phyloP scores from a whole-genome alignment of 2,329 filamentous ascomycete species.

The Immersiporthe knoxdaviesiana region DNA sequence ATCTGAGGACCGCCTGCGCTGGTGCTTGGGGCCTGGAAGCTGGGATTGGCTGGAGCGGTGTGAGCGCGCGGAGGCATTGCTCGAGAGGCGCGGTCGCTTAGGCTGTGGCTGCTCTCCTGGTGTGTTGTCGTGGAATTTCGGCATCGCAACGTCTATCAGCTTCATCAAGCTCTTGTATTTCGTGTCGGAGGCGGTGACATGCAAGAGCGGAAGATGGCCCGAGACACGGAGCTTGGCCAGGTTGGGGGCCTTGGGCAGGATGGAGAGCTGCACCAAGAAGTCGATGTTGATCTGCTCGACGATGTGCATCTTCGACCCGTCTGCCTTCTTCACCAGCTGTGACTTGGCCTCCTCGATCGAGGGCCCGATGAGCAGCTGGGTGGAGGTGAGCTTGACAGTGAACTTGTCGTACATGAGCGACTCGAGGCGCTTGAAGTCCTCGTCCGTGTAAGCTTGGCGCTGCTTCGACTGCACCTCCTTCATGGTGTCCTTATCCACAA shows the following conservation, averaged over 20 bases:
- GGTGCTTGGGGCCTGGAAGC: conserved; percentile 38
- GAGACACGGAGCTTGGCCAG: conserved; percentile 90
- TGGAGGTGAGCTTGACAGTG: conserved; percentile 87
- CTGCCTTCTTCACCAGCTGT: conserved; percentile 71
- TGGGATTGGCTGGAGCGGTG: conserved; percentile 21
- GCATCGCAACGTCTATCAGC: conserved; percentile 92
- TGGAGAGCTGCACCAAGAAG: conserved; percentile 94
- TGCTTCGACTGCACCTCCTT: conserved; percentile 91
- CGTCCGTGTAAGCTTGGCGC: conserved; percentile 80
- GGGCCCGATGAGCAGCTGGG: conserved; percentile 91
- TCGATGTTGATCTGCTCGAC: conserved; percentile 98
- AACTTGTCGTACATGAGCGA: conserved; percentile 98
- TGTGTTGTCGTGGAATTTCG: conserved; percentile 65
- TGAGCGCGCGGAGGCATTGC: conserved; percentile 45
- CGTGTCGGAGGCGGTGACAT: conserved; percentile 87
- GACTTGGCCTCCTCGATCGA: conserved; percentile 88
- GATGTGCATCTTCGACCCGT: conserved; percentile 77
- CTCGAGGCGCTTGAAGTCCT: conserved; percentile 86
- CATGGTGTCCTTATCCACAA: conserved; percentile 90
- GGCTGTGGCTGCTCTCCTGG: conserved; percentile 45
- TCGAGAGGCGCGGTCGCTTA: conserved; percentile 51
- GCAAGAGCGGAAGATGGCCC: conserved; percentile 87
- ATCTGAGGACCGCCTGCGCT: conserved; percentile 44
- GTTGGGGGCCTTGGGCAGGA: conserved; percentile 93
- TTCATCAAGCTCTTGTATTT: conserved; percentile 99